These are phyloP conservation scores for Herpotrichia juniperi DNA, from an alignment of 2,329 filamentous ascomycete genomes.

Conservation along the genomic window DNA sequence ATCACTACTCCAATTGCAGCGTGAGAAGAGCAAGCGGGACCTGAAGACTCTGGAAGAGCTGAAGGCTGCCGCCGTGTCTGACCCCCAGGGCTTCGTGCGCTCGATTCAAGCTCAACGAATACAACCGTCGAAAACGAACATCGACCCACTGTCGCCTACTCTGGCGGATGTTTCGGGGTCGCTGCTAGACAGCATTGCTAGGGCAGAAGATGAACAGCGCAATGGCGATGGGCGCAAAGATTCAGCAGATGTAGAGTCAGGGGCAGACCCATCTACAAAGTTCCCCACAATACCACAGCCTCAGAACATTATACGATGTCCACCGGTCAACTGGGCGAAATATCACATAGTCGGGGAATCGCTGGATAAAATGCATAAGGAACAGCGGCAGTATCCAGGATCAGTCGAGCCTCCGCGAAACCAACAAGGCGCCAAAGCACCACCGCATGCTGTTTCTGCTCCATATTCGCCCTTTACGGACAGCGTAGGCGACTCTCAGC, in stretches of 20 bases:
- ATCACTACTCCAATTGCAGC: constrained; percentile 84
- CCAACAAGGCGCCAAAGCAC: constrained; percentile 46
- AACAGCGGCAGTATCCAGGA: constrained; percentile 65
- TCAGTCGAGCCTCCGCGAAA: constrained; percentile 47
- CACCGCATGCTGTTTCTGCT: constrained; percentile 61
- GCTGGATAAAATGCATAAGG: constrained; percentile 81
- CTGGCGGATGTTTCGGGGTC: constrained; percentile 46
- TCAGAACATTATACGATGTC: constrained; percentile 84
- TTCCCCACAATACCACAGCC: constrained; percentile 75
- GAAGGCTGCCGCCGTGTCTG: constrained; percentile 71
- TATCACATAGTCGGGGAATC: constrained; percentile 89
- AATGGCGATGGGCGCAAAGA: constrained; percentile 33
- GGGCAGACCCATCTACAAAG: constrained; percentile 24
- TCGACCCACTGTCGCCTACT: constrained; percentile 45
- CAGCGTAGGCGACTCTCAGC: constrained; percentile 43
- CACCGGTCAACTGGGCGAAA: constrained; percentile 92
- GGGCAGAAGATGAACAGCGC: constrained; percentile 16
- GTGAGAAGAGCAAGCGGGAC: constrained; percentile 76
- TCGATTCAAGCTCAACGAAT: constrained; percentile 68
- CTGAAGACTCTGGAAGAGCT: constrained; percentile 72
- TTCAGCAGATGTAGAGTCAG: constrained; percentile 25
- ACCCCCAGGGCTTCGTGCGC: constrained; percentile 74
- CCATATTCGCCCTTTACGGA: constrained; percentile 67
- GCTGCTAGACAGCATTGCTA: constrained; percentile 24
- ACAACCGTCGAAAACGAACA: constrained; percentile 35